phyloP scores from a whole-genome alignment of 148 eudicot species.

The Bassia scoparia region DNA sequence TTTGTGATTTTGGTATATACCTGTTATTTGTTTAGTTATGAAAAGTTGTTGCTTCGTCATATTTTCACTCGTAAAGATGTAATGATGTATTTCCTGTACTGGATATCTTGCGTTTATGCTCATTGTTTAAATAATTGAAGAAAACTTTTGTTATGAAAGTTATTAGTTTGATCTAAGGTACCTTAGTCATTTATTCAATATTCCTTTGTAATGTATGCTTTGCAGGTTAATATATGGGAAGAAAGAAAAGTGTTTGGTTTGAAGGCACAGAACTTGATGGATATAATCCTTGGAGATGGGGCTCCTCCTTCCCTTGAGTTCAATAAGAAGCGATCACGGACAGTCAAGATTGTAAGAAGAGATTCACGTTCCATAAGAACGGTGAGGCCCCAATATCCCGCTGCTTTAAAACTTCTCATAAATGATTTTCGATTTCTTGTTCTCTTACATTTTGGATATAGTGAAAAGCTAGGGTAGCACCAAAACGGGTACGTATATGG shows the following conservation, averaged over 20 bases:
- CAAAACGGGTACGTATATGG: too few relatives aligned
- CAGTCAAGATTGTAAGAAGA: slow-evolving; percentile 74
- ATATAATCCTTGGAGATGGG: slow-evolving; percentile 73
- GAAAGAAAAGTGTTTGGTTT: slow-evolving; percentile 92
- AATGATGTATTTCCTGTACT: background rate
- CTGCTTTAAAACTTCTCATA: background rate
- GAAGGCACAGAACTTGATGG: slow-evolving; percentile 55
- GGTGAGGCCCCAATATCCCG: slow-evolving; percentile 37
- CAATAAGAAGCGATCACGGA: slow-evolving; percentile 73
- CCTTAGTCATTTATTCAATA: background rate
- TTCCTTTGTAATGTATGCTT: background rate
- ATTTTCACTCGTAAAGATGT: background rate
- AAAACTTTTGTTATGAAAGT: background rate
- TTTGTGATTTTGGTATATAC: background rate
- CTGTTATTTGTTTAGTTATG: background rate
- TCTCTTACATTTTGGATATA: background rate
- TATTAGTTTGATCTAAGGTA: background rate
- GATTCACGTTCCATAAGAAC: slow-evolving; percentile 87
- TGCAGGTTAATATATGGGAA: slow-evolving; percentile 86
- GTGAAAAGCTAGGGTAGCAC: background rate
- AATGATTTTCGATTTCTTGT: background rate
- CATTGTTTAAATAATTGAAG: background rate
- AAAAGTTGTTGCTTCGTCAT: background rate
- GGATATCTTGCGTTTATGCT: background rate
- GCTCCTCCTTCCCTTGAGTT: slow-evolving; percentile 77